These are phyloP conservation scores for Sphaerulina vaccinii DNA, from an alignment of 2,329 filamentous ascomycete genomes.

Conservation along the genomic window DNA sequence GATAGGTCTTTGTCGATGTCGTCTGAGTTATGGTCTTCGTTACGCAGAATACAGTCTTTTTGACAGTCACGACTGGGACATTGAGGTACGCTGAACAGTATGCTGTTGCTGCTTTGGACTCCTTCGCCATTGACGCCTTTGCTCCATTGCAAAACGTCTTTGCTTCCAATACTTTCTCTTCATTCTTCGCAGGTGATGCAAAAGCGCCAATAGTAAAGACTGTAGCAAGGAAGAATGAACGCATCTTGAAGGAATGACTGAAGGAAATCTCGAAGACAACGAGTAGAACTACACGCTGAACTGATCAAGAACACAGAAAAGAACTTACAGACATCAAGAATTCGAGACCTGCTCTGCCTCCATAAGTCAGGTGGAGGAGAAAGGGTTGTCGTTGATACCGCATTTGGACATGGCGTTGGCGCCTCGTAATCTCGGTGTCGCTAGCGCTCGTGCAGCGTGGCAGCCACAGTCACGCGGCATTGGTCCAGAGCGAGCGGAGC, in stretches of 20 bases:
- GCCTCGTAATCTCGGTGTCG: conserved; percentile 6
- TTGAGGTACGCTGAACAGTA: conserved; percentile 10
- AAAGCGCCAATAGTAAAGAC: background rate
- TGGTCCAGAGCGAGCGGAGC: background rate
- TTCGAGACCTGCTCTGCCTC: background rate
- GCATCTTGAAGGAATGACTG: conserved; percentile 6
- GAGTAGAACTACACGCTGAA: background rate
- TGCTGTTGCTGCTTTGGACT: background rate
- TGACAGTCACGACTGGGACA: conserved; percentile 1
- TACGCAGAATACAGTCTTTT: background rate
- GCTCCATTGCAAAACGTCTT: conserved; percentile 4
- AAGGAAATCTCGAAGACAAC: background rate
- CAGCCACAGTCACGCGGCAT: background rate
- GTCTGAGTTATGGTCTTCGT: conserved; percentile 2
- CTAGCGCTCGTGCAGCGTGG: conserved; percentile 2
- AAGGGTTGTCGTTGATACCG: conserved; percentile 7
- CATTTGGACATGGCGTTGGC: conserved; percentile 2
- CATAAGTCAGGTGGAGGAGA: background rate
- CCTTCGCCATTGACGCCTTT: background rate
- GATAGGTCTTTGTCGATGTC: conserved; percentile 8
- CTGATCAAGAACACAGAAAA: background rate
- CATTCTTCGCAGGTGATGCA: background rate
- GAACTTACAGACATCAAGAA: background rate
- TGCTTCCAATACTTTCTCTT: background rate
- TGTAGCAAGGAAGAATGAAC: background rate